phyloP scores from a whole-genome alignment of 139 green algal species.

The Ostreobium quekettii region DNA sequence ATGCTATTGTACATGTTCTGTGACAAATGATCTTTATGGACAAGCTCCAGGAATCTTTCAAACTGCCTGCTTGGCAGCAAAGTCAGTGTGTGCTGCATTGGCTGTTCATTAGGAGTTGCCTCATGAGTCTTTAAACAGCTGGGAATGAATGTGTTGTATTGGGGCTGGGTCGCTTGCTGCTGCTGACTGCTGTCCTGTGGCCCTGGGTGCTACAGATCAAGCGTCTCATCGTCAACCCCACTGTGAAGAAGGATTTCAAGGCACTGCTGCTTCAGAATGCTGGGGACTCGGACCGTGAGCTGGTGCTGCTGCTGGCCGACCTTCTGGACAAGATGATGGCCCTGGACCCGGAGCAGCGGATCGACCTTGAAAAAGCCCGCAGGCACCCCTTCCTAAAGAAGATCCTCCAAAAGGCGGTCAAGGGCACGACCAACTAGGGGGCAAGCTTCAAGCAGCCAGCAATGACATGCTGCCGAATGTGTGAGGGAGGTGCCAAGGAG shows the following conservation, averaged over 20 bases:
- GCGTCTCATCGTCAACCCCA: constrained; percentile 63
- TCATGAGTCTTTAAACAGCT: constrained; percentile 31
- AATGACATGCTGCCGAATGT: too few relatives aligned
- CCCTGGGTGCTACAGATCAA: constrained; percentile 71
- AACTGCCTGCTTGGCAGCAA: too few relatives aligned
- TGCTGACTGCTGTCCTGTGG: constrained; percentile 25
- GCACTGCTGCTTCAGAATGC: constrained; percentile 29
- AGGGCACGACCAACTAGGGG: too few relatives aligned
- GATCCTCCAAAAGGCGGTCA: too few relatives aligned
- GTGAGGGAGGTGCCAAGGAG: too few relatives aligned
- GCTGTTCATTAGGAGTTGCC: constrained; percentile 2
- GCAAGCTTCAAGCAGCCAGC: too few relatives aligned
- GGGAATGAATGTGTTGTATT: constrained; percentile 10
- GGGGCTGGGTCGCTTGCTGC: background rate
- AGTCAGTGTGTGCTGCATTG: background rate
- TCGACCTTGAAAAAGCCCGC: constrained; percentile 77
- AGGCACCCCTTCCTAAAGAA: constrained; percentile 83
- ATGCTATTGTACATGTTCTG: too few relatives aligned
- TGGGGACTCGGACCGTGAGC: constrained; percentile 23
- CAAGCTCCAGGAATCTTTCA: too few relatives aligned
- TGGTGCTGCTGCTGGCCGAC: constrained; percentile 61
- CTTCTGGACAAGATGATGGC: constrained; percentile 89
- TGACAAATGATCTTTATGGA: too few relatives aligned
- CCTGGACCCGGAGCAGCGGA: constrained; percentile 90
- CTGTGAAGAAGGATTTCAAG: constrained; percentile 58